A percentile compares a stretch with the other conserved stretches of the same genome.
phyloP scores from a whole-genome alignment of 2,329 filamentous ascomycete species.

The Xylariales sp. region DNA sequence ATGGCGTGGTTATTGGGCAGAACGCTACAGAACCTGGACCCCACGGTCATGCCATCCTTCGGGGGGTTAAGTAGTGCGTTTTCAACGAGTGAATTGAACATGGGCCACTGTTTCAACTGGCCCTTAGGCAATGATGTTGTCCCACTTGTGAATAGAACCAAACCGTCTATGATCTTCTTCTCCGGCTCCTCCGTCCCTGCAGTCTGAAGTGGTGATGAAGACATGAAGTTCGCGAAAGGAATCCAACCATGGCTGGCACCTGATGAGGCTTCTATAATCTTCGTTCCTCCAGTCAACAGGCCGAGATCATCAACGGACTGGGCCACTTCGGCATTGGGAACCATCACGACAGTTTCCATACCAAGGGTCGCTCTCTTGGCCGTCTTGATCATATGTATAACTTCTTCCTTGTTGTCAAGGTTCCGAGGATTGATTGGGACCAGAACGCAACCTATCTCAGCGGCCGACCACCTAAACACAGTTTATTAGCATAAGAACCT shows the following conservation, averaged over 20 bases:
- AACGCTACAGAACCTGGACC: constrained; percentile 1
- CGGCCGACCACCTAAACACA: neutral
- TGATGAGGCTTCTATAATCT: neutral
- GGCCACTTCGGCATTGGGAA: constrained; percentile 2
- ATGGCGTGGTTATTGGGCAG: constrained; percentile 8
- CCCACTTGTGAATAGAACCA: constrained; percentile 7
- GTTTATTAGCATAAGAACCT: neutral
- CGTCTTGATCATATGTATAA: constrained; percentile 5
- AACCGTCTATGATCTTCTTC: constrained; percentile 1
- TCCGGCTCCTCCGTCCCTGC: neutral
- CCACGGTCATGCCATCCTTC: neutral
- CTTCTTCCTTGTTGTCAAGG: constrained; percentile 4
- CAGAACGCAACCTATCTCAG: constrained; percentile 1
- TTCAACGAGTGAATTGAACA: neutral
- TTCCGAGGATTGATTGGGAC: constrained; percentile 6
- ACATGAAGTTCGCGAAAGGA: constrained; percentile 2
- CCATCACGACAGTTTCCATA: constrained; percentile 1
- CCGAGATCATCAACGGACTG: constrained; percentile 1
- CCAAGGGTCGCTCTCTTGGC: neutral
- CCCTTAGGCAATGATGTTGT: constrained; percentile 8
- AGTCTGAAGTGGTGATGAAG: neutral
- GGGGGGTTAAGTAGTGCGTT: neutral
- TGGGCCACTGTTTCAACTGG: neutral
- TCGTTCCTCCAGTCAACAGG: neutral
- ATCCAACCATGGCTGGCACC: neutral